Base-by-base conservation (phyloP, 2,329 filamentous ascomycete genomes). In the Cordyceps pruinosa region DNA sequence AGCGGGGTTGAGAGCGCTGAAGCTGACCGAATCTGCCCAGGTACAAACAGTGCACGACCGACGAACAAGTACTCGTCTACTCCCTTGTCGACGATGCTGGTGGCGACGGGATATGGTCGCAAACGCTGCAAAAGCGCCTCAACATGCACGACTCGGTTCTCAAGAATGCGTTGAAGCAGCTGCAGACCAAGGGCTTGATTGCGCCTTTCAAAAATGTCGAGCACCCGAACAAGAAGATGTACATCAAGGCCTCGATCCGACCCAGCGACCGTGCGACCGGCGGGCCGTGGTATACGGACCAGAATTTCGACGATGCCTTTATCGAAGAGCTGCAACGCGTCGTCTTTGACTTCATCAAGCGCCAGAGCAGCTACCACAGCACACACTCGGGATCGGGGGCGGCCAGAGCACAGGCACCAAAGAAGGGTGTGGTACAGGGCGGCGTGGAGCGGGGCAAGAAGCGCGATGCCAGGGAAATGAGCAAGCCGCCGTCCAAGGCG, bases 241-340 rank as follows among this genome's bases (percentile, higher is more conserved):
- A 94, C 78, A 96, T 99, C 80, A 86, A 96, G 67, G 84, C 87
- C 55, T 86, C 87, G 61, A 82, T 99, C 60, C 84, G 85, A 12
- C 93, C 94, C 0, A 90, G 87, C 55, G 92, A 97, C 61, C 88
- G 94, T 60, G 89, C 95, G 47, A 96, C 91, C 0, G 94, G 94
- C 48, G 94, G 94, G 2, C 88, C 90, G 9, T 99, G 93, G 90
- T 97, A 94, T 70, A 92, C 89, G 8, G 91, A 96, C 61, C 89
- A 90, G 53, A 88, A 92, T 62, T 81, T 97, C 13, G 94, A 99
- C 72, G 86, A 89, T 62, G 88, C 88, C 58, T 90, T 99, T 69
- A 92, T 97, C 65, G 85, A 89, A 57, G 84, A 84, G 42, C 77
- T 97, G 50, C 83, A 88, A 60, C 80, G 82, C 21, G 81, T 88